A percentile compares a stretch with the other conserved stretches of the same genome.
Conservation (phyloP, 2,329 filamentous ascomycete species). For the Fusarium sp. region DNA sequence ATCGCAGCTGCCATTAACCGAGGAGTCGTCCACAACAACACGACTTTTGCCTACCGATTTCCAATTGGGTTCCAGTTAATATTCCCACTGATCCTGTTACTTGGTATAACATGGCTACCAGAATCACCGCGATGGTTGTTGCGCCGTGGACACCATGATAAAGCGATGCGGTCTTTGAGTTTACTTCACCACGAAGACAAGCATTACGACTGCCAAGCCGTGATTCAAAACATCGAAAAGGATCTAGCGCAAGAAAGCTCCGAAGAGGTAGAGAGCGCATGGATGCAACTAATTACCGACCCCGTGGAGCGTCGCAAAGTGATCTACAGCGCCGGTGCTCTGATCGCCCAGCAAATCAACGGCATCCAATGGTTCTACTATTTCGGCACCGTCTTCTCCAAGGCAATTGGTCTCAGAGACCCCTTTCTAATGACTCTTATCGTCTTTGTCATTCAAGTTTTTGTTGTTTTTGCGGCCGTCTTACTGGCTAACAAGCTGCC, state of each 20-base stretch:
- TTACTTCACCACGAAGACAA: constrained; percentile 56
- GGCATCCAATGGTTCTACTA: constrained; percentile 61
- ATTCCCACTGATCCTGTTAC: constrained; percentile 40
- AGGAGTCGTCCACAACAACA: constrained; percentile 45
- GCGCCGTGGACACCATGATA: constrained; percentile 53
- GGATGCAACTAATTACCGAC: constrained; percentile 55
- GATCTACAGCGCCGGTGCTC: constrained; percentile 56
- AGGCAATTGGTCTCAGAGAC: constrained; percentile 55
- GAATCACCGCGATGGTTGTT: constrained; percentile 50
- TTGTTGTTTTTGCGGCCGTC: constrained; percentile 54
- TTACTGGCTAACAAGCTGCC: constrained; percentile 55
- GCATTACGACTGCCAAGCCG: constrained; percentile 52
- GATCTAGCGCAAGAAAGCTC: constrained; percentile 53
- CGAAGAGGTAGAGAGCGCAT: constrained; percentile 49
- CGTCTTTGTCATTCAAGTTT: constrained; percentile 56
- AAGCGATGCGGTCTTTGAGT: constrained; percentile 54
- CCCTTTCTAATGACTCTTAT: constrained; percentile 57
- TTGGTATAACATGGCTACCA: constrained; percentile 41
- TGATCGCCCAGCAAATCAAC: constrained; percentile 61
- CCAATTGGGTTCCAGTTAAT: constrained; percentile 50
- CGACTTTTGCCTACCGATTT: constrained; percentile 49
- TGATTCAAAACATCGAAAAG: constrained; percentile 56
- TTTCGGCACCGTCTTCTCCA: constrained; percentile 56
- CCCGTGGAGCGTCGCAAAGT: constrained; percentile 60
- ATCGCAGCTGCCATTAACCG: constrained; percentile 51